Evolutionary conservation across 495 filamentous ascomycete species (phyloP), one percentile per base, ranked within the genome.

Genomic region (Aspergillus kassunensis): DNA sequence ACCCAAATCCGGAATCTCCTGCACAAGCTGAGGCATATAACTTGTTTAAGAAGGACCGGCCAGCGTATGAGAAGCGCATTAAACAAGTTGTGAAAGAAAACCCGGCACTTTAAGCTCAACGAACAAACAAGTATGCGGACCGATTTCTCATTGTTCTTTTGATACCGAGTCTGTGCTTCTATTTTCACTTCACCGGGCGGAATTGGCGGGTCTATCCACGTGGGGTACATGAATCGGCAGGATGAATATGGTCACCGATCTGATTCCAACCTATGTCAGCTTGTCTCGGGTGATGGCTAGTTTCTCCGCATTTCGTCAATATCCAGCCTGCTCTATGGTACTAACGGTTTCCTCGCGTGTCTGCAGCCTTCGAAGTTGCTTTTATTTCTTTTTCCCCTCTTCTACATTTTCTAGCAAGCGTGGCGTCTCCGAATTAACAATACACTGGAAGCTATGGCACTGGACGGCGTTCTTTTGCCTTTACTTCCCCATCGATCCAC

Each of bases 1-100:
- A 97, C 60, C 95, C 95, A 16, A 99, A 99, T 63, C 95, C 95
- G 0, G 93, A 97, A 35, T 95, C 90, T 1, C 93, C 93, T 2
- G 93, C 93, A 3, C 93, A 99, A 70, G 93, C 92, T 12, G 93
- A 99, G 54, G 93, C 93, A 8, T 99, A 97, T 71, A 96, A 96
- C 61, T 80, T 97, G 29, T 97, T 90, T 68, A 96, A 95, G 76
- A 91, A 88, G 67, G 95, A 99, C 62, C 78, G 83, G 20, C 68
- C 71, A 9, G 90, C 90, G 19, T 99, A 99, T 62, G 90, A 97
- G 64, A 85, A 79, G 67, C 88, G 89, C 50, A 84, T 99, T 19
- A 84, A 81, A 64, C 83, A 88, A 35, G 85, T 95, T 30, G 93
- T 99, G 19, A 84, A 80, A 56, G 90, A 95, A 24, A 96, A 97